These are phyloP conservation scores for Pisolithus orientalis DNA, from an alignment of 768 basidiomycete genomes.

Conservation along the genomic window DNA sequence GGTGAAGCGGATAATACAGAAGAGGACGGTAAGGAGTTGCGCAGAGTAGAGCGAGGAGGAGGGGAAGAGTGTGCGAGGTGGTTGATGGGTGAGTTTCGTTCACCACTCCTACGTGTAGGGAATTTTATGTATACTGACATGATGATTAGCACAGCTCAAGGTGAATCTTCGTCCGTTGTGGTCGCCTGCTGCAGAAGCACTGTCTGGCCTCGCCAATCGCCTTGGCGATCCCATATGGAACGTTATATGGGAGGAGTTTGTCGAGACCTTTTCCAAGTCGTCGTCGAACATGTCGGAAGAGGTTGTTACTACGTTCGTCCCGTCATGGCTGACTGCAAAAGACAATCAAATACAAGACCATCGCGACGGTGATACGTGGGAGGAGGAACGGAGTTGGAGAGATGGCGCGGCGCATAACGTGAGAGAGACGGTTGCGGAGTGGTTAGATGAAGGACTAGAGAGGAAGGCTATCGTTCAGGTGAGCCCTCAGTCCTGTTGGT, in stretches of 20 bases:
- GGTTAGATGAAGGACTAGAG: conserved; percentile 34
- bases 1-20: conserved; percentile 29
- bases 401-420: conserved; percentile 68
- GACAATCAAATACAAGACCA: conserved; percentile 16
- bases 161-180: conserved; percentile 90
- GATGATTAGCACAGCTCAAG: conserved; percentile 71
- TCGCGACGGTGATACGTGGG: conserved; percentile 32
- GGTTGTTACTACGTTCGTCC: background rate
- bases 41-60: conserved; percentile 19
- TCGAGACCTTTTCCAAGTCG: conserved; percentile 27
- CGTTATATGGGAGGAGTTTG: conserved; percentile 52
- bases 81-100: conserved; percentile 53
- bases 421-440: conserved; percentile 40
- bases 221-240: conserved; percentile 72
- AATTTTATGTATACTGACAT: background rate
- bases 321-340: conserved; percentile 22
- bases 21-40: no score
- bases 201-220: conserved; percentile 45
- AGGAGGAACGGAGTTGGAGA: conserved; percentile 71
- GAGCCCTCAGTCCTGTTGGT: conserved; percentile 2
- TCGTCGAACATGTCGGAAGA: conserved; percentile 7
- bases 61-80: conserved; percentile 65
- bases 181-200: conserved; percentile 68
- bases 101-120: background rate
- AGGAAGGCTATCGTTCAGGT: conserved; percentile 31